A percentile compares a stretch with the other conserved stretches of the same genome.
Conservation (phyloP, 768 basidiomycete species). For the Mycena polygramma region DNA sequence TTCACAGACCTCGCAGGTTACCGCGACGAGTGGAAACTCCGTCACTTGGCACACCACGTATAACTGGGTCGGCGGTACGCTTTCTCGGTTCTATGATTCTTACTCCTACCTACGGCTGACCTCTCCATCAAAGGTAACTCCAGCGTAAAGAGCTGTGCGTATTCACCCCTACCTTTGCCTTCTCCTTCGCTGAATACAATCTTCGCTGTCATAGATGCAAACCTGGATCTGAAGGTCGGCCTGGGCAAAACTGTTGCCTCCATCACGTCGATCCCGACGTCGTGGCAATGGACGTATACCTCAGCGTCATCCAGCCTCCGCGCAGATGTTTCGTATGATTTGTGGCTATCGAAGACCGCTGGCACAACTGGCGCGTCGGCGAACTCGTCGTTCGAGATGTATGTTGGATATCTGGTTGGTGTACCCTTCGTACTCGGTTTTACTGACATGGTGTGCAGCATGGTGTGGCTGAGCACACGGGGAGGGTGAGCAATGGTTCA, state of each 20-base stretch:
- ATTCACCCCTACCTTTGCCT: background rate
- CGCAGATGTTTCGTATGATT: constrained; percentile 52
- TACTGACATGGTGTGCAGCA: constrained; percentile 36
- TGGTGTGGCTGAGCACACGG: constrained; percentile 52
- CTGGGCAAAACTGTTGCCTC: constrained; percentile 39
- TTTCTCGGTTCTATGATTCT: no score
- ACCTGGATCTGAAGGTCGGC: constrained; percentile 48
- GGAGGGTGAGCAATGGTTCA: constrained; percentile 44
- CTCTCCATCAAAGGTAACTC: constrained; percentile 11
- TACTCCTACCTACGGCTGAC: no score
- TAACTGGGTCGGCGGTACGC: constrained; percentile 49
- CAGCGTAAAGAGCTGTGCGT: constrained; percentile 51
- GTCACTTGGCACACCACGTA: constrained; percentile 51
- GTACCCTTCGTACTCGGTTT: no score
- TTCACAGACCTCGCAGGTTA: constrained; percentile 48
- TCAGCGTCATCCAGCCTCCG: constrained; percentile 48
- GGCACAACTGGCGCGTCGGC: constrained; percentile 45
- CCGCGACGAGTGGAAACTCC: constrained; percentile 43
- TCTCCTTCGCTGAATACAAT: background rate
- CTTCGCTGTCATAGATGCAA: constrained; percentile 42
- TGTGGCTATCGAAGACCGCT: constrained; percentile 49
- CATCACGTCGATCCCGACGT: constrained; percentile 49
- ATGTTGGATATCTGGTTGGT: constrained; percentile 1
- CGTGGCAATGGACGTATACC: constrained; percentile 49
- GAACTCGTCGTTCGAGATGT: constrained; percentile 50